Percentiles rank a stretch among this genome's conserved stretches.
phyloP scores from a whole-genome alignment of 495 filamentous ascomycete genomes.

The Penicillium malachiteum region DNA sequence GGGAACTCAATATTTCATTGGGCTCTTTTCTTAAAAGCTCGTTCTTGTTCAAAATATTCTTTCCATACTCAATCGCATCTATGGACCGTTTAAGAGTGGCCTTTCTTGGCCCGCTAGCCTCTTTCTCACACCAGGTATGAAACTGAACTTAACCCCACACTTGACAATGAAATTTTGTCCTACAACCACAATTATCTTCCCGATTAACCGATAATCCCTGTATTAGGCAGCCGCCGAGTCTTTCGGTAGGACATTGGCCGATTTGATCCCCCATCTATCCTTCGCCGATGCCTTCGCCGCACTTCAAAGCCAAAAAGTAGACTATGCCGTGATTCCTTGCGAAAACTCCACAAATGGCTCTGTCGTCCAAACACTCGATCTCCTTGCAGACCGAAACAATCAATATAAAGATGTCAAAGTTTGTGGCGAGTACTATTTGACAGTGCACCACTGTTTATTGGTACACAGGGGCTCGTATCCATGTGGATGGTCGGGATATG shows the following conservation, averaged over 20 bases:
- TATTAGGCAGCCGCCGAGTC: slow-evolving; percentile 65
- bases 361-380: slow-evolving; percentile 84
- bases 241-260: slow-evolving; percentile 51
- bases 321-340: slow-evolving; percentile 85
- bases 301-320: slow-evolving; percentile 61
- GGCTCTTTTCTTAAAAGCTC: background rate
- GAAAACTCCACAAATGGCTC: slow-evolving; percentile 95
- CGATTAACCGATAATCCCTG: slow-evolving; percentile 8
- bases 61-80: background rate
- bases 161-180: background rate
- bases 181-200: background rate
- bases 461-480: slow-evolving; percentile 43
- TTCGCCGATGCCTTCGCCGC: slow-evolving; percentile 72
- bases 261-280: slow-evolving; percentile 58
- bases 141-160: slow-evolving; percentile 10
- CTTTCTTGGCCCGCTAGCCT: slow-evolving; percentile 79
- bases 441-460: slow-evolving; percentile 83
- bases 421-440: slow-evolving; percentile 77
- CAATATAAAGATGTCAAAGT: slow-evolving; percentile 65
- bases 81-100: slow-evolving; percentile 53
- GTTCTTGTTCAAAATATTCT: background rate
- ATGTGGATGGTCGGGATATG: slow-evolving; percentile 25
- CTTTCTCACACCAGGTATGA: slow-evolving; percentile 88
- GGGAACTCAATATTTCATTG: background rate
- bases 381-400: slow-evolving; percentile 69